Conservation (phyloP, 2,329 filamentous ascomycete species). For the Penicillium sp. region DNA sequence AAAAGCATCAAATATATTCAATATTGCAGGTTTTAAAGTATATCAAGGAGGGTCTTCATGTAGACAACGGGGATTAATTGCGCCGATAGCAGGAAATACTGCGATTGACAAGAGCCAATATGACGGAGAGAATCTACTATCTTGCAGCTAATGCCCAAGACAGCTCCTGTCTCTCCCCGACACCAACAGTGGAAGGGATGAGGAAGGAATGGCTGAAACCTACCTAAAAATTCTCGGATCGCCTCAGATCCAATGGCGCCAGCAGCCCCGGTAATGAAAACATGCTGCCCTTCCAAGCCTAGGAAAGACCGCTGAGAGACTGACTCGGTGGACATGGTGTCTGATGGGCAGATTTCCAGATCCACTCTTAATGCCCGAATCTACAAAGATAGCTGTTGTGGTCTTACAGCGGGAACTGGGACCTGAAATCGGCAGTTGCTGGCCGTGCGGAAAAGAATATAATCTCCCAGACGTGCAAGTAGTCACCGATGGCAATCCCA, state of each 20-base stretch:
- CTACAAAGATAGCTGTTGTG: neutral
- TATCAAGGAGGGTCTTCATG: neutral
- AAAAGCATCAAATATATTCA: neutral
- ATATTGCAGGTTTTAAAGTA: neutral
- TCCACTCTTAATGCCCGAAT: neutral
- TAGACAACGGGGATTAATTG: neutral
- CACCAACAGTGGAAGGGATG: neutral
- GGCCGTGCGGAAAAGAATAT: neutral
- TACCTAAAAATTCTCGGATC: constrained; percentile 55
- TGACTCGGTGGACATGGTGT: neutral
- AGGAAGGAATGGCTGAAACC: constrained; percentile 11
- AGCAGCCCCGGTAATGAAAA: constrained; percentile 56
- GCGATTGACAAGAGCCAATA: too few species aligned
- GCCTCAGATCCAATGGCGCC: constrained; percentile 54
- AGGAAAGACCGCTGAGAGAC: constrained; percentile 41
- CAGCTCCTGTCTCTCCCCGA: neutral
- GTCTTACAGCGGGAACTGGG: neutral
- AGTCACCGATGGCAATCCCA: neutral
- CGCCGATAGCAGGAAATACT: neutral
- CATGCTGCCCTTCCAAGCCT: constrained; percentile 50
- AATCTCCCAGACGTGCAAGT: neutral
- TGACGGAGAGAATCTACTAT: neutral
- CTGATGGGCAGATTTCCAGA: neutral
- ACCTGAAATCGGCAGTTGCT: neutral
- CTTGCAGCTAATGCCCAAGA: neutral